Percentiles rank a stretch among this genome's conserved stretches.
Conservation (phyloP, 495 filamentous ascomycete species). For the Friedmanniomyces endolithicus region DNA sequence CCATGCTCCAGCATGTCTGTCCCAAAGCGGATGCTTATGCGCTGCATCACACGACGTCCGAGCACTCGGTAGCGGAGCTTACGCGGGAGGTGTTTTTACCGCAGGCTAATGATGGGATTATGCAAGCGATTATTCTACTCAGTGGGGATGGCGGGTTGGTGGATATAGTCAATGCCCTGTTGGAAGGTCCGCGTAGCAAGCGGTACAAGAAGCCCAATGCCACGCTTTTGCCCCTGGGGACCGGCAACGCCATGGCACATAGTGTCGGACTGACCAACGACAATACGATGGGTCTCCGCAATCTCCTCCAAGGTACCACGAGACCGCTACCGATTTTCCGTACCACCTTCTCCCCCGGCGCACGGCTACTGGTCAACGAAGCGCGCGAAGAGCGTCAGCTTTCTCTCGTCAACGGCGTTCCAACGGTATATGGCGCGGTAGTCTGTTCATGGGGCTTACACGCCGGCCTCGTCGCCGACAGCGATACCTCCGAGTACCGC, state of each 20-base stretch:
- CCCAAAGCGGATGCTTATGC: slow-evolving; percentile 31
- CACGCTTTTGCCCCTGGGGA: slow-evolving; percentile 62
- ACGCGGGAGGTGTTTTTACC: slow-evolving; percentile 38
- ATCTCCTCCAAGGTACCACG: slow-evolving; percentile 31
- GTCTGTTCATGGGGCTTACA: slow-evolving; percentile 84
- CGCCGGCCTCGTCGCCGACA: slow-evolving; percentile 74
- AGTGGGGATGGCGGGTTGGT: slow-evolving; percentile 77
- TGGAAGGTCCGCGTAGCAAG: slow-evolving; percentile 17
- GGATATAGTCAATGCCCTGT: slow-evolving; percentile 60
- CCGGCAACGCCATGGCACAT: slow-evolving; percentile 77
- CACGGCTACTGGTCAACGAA: slow-evolving; percentile 40
- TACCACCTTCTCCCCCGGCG: slow-evolving; percentile 54
- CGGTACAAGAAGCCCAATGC: slow-evolving; percentile 42
- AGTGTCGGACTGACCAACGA: slow-evolving; percentile 40
- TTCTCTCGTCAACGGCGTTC: slow-evolving; percentile 13
- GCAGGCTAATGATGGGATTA: slow-evolving; percentile 34
- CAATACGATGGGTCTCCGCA: slow-evolving; percentile 40
- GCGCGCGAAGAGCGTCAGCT: slow-evolving; percentile 26
- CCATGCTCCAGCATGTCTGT: slow-evolving; percentile 41
- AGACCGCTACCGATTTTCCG: slow-evolving; percentile 26
- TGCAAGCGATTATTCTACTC: slow-evolving; percentile 58
- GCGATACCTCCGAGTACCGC: slow-evolving; percentile 67
- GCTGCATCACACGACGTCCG: slow-evolving; percentile 45
- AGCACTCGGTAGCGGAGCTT: slow-evolving; percentile 49
- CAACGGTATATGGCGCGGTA: slow-evolving; percentile 52